Evolutionary conservation across 2,329 filamentous ascomycete species (phyloP), one percentile per base, ranked within the genome.

Genomic region (Colletotrichum gloeosporioides): DNA sequence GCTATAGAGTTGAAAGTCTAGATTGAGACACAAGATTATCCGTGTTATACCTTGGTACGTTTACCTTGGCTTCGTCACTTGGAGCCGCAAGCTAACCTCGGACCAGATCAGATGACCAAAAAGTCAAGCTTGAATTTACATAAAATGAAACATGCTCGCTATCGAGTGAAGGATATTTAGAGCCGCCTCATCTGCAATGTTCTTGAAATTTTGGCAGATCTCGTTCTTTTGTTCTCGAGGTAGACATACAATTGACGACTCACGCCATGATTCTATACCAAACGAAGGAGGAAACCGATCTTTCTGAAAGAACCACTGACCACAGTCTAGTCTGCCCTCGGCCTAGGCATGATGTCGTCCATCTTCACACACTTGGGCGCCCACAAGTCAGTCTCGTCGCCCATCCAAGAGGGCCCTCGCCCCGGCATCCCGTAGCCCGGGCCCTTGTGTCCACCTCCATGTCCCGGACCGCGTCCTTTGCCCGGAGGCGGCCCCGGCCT

Each of bases 281-380:
- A 53, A 22, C n/a, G 44, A 32, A 31, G 16, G 3, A 18, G 18
- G 31, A 18, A 31, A n/a, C 4, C 16, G 16, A 59, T 16, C 15
- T 18, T 29, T 39, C 18, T 64, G 31, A 3, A 49, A 57, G 9
- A 32, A 12, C 27, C 2, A 16, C 32, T 39, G 16, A 18, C 39
- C 18, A 29, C 22, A 61, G 22, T n/a, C 31, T 71, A 70, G 27
- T 15, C 57, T 13, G 44, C 69, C 25, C 59, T 36, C 10, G 32
- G 55, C 36, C 71, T 72, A 36, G 73, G 79, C 77, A 75, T 78
- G 27, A 65, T 71, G 15, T 77, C 65, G 18, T 77, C 73, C 22
- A 73, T 63, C 66, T 80, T 82, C 10, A 80, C 71, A 73, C 82
- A 83, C 71, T 76, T 79, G 15, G 82, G 81, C 67, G 78, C 74